A percentile compares a stretch with the other conserved stretches of the same genome.
These are phyloP conservation scores for Cladosporium phlei DNA, from an alignment of 2,329 filamentous ascomycete genomes.

Conservation along the genomic window DNA sequence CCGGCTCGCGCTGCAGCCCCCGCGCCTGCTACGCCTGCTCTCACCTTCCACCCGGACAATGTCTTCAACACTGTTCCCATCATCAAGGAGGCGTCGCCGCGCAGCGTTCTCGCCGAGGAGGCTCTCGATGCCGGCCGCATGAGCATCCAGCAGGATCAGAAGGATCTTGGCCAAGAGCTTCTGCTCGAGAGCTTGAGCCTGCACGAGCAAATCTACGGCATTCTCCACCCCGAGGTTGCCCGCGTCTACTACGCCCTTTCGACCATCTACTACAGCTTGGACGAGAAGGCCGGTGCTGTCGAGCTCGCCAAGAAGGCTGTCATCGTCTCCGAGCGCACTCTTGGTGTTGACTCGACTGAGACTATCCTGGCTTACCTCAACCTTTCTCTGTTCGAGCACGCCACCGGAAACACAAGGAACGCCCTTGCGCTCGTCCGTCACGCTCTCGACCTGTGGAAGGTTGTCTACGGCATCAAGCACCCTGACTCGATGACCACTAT, in stretches of 20 bases:
- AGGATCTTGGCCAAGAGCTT: conserved; percentile 91
- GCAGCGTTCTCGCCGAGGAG: conserved; percentile 88
- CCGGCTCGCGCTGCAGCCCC: conserved; percentile 41
- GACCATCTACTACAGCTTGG: conserved; percentile 94
- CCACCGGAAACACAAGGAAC: conserved; percentile 79
- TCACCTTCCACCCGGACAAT: conserved; percentile 77
- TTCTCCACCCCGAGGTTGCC: conserved; percentile 92
- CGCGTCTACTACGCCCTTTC: conserved; percentile 92
- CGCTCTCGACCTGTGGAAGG: conserved; percentile 90
- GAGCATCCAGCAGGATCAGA: conserved; percentile 91
- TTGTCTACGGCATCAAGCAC: conserved; percentile 89
- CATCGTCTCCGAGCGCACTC: conserved; percentile 88
- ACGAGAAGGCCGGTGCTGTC: conserved; percentile 92
- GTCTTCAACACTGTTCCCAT: conserved; percentile 90
- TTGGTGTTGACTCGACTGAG: conserved; percentile 89
- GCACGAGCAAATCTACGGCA: conserved; percentile 97
- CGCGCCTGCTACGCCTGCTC: conserved; percentile 41
- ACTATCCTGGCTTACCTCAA: conserved; percentile 95
- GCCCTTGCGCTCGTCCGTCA: conserved; percentile 89
- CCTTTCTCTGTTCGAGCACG: conserved; percentile 88
- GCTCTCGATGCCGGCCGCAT: conserved; percentile 92
- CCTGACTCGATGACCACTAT: conserved; percentile 97
- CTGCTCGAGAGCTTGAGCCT: conserved; percentile 92
- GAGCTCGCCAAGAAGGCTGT: conserved; percentile 95
- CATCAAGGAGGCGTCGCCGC: conserved; percentile 88